These are phyloP conservation scores for Lipomyces yamanashiensis DNA, from an alignment of 805 yeast species.

Conservation along the genomic window DNA sequence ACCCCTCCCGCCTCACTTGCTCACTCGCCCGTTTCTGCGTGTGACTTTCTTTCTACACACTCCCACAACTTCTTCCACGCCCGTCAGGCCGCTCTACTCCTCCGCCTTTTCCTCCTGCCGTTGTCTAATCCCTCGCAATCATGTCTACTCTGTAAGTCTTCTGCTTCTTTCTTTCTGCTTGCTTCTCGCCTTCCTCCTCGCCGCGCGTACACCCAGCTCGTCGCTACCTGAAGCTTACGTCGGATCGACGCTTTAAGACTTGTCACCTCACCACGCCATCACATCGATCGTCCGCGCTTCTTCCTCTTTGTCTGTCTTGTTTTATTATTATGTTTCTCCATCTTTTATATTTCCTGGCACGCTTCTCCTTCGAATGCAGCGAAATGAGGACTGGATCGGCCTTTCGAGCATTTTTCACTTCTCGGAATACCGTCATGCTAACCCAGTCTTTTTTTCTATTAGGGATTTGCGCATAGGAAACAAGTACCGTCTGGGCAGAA, in stretches of 20 bases:
- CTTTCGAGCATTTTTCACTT: background rate
- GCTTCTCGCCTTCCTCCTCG: background rate
- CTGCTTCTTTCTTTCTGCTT: slow-evolving; percentile 1
- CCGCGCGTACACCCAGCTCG: background rate
- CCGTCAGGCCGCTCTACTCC: background rate
- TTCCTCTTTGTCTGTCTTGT: background rate
- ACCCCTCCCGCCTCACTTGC: background rate
- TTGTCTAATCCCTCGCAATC: background rate
- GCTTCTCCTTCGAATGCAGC: background rate
- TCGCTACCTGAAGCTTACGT: background rate
- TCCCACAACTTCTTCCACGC: background rate
- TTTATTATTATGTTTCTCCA: too few relatives aligned
- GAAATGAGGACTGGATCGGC: background rate
- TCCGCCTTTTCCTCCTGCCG: background rate
- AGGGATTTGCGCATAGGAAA: slow-evolving; percentile 85
- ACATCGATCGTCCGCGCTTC: background rate
- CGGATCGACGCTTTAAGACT: slow-evolving; percentile 1
- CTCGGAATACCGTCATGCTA: background rate
- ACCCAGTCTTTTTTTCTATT: slow-evolving; percentile 1
- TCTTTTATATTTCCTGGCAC: background rate
- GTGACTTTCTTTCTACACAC: slow-evolving; percentile 2
- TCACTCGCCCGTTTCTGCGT: background rate
- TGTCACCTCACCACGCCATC: background rate
- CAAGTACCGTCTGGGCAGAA: slow-evolving; percentile 90
- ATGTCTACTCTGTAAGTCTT: slow-evolving; percentile 13